Conservation (phyloP, 176 grass and related monocot genomes). For the Dendrocalamus sinicus region DNA sequence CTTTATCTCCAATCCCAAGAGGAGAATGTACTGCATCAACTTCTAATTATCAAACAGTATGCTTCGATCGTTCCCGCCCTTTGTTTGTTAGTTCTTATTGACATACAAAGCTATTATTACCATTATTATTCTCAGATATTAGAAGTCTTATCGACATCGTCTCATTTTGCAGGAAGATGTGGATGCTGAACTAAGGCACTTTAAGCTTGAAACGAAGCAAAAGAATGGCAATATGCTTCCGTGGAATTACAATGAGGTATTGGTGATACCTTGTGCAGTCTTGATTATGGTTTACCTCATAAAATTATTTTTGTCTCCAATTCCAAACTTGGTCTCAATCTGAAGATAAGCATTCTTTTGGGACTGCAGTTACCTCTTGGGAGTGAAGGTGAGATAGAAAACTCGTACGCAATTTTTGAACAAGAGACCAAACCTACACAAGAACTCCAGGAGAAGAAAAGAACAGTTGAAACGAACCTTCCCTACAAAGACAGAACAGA, state of each 20-base stretch:
- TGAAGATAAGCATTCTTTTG: constrained; percentile 27
- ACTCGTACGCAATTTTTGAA: constrained; percentile 36
- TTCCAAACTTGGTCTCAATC: constrained; percentile 32
- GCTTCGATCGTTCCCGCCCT: constrained; percentile 25
- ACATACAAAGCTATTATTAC: constrained; percentile 1
- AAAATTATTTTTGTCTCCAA: constrained; percentile 20
- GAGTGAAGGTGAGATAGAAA: neutral
- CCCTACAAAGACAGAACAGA: constrained; percentile 22
- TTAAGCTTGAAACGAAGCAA: constrained; percentile 47
- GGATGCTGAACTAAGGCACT: constrained; percentile 48
- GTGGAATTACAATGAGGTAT: constrained; percentile 58
- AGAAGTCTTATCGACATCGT: neutral
- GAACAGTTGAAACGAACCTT: constrained; percentile 5
- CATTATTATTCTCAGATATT: neutral
- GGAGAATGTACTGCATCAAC: constrained; percentile 42
- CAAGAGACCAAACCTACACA: constrained; percentile 23
- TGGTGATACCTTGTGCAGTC: neutral
- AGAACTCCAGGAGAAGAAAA: constrained; percentile 48
- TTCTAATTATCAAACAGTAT: constrained; percentile 41
- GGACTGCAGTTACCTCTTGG: constrained; percentile 26
- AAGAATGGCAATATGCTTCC: constrained; percentile 33
- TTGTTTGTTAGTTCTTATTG: constrained; percentile 12
- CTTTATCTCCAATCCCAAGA: constrained; percentile 18
- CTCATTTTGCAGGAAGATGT: constrained; percentile 62
- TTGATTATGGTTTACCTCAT: constrained; percentile 40